These are phyloP conservation scores for Cymbopogon citratus DNA, from an alignment of 176 grass and related monocot species.

Conservation along the genomic window DNA sequence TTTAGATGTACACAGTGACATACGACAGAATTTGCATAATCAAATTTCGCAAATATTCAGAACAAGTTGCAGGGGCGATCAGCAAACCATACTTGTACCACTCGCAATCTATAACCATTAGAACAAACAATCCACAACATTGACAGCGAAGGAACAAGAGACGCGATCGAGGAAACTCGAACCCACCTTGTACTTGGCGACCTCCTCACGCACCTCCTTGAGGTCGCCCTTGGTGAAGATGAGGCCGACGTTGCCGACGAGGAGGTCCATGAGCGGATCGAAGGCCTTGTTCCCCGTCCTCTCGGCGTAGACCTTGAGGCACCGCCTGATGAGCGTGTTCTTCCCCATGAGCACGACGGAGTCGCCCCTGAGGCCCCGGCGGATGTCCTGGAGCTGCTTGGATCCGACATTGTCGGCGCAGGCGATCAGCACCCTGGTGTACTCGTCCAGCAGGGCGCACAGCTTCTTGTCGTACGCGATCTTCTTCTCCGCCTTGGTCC, in stretches of 20 bases:
- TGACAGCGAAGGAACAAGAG: too few relatives aligned
- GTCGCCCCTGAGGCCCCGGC: conserved; percentile 63
- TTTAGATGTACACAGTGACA: background rate
- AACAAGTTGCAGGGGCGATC: too few relatives aligned
- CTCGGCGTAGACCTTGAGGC: conserved; percentile 68
- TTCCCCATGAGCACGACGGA: conserved; percentile 85
- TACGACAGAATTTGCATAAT: background rate
- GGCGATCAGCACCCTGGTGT: conserved; percentile 71
- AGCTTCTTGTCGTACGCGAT: conserved; percentile 65
- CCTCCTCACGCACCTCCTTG: conserved; percentile 84
- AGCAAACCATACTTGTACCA: too few relatives aligned
- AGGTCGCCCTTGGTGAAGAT: conserved; percentile 91
- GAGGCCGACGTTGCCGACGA: conserved; percentile 82
- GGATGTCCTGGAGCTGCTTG: conserved; percentile 78
- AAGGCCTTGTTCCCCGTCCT: conserved; percentile 44
- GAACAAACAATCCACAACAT: too few relatives aligned
- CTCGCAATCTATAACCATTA: background rate
- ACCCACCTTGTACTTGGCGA: conserved; percentile 72
- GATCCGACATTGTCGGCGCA: conserved; percentile 80
- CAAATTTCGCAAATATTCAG: too few relatives aligned
- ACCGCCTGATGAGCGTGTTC: conserved; percentile 79
- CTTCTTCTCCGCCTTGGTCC: conserved; percentile 85
- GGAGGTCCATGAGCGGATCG: conserved; percentile 45
- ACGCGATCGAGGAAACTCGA: background rate
- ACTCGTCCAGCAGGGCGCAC: conserved; percentile 65